Percentiles rank a stretch among this genome's conserved stretches.
Conservation (phyloP, 2,329 filamentous ascomycete genomes). For the Ceratocystis destructans region DNA sequence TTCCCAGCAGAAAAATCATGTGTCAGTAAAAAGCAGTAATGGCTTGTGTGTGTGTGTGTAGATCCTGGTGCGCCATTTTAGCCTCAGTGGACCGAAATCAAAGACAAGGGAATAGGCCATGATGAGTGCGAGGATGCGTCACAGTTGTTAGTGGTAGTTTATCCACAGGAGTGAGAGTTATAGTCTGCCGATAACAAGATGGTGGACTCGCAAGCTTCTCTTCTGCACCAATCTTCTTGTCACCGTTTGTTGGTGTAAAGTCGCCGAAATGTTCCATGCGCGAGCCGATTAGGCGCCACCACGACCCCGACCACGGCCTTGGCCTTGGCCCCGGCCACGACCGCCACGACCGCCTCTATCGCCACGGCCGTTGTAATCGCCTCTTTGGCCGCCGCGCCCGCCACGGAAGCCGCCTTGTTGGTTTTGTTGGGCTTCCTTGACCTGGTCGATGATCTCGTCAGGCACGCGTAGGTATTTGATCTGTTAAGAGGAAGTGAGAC, state of each 20-base stretch:
- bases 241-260: neutral
- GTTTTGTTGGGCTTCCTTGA: constrained; percentile 79
- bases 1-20: neutral
- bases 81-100: neutral
- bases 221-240: neutral
- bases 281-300: constrained; percentile 21
- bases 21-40: neutral
- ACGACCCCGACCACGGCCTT: constrained; percentile 30
- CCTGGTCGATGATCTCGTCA: constrained; percentile 89
- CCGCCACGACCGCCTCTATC: constrained; percentile 43
- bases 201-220: neutral
- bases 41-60: neutral
- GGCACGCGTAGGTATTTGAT: constrained; percentile 97
- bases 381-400: constrained; percentile 47
- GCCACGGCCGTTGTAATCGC: constrained; percentile 43
- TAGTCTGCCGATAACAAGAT: neutral
- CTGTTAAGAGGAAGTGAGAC: constrained; percentile 33
- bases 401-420: constrained; percentile 51
- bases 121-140: constrained; percentile 1
- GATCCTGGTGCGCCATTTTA: neutral
- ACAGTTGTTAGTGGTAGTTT: neutral
- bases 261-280: neutral
- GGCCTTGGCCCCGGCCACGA: constrained; percentile 27
- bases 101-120: neutral
- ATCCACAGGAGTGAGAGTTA: neutral